Conservation (phyloP, 108 stramenopile species). For the Nitzschia palea region DNA sequence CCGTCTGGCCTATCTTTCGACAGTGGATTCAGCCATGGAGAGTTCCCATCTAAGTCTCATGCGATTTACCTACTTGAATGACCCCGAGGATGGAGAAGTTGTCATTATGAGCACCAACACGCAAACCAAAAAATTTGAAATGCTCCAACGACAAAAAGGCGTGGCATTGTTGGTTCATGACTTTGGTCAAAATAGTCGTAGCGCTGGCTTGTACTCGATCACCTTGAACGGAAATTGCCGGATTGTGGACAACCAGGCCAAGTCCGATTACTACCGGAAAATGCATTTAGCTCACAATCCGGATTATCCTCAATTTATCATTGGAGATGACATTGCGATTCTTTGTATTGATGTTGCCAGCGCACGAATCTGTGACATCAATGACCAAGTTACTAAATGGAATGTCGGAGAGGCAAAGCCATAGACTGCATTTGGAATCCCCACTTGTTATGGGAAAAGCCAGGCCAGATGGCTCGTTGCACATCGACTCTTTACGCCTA, state of each 20-base stretch:
- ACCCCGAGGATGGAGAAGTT: conserved; percentile 39
- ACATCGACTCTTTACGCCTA: no score
- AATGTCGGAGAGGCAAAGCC: conserved; percentile 43
- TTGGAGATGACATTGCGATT: conserved; percentile 65
- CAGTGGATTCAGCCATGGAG: conserved; percentile 33
- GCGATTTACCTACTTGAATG: conserved; percentile 61
- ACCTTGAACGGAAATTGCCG: conserved; percentile 64
- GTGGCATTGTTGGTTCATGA: conserved; percentile 59
- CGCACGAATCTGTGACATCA: conserved; percentile 61
- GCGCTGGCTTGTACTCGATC: conserved; percentile 45
- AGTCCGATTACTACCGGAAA: conserved; percentile 44
- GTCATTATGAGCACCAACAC: conserved; percentile 61
- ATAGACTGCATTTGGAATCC: no score
- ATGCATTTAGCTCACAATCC: conserved; percentile 59
- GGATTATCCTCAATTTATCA: conserved; percentile 71
- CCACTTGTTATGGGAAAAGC: no score
- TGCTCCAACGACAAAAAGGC: conserved; percentile 57
- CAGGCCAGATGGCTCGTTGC: no score
- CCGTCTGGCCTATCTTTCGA: conserved; percentile 59
- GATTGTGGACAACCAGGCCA: conserved; percentile 39
- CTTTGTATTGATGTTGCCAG: conserved; percentile 50
- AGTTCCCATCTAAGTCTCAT: conserved; percentile 57
- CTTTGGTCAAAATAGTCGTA: conserved; percentile 18
- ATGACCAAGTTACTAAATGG: conserved; percentile 64
- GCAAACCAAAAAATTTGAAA: conserved; percentile 62